Evolutionary conservation across 441 rosid species (phyloP).

Genomic region (Hura crepitans): DNA sequence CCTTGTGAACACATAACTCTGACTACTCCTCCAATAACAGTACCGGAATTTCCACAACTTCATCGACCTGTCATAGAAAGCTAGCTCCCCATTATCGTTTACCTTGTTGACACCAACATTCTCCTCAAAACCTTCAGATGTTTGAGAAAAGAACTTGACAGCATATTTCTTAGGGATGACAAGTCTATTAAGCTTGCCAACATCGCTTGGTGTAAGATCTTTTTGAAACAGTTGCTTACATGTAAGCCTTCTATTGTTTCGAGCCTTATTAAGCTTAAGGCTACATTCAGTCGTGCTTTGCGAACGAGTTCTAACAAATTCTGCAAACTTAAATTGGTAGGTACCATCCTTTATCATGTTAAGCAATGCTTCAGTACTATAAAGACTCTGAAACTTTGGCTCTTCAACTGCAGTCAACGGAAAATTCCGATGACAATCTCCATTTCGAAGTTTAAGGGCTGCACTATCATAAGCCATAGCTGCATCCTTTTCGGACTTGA

Average conservation of each 20-base stretch:
- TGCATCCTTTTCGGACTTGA: constrained; percentile 50
- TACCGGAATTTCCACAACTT: constrained; percentile 75
- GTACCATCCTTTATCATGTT: constrained; percentile 74
- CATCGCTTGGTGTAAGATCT: constrained; percentile 69
- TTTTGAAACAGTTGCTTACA: constrained; percentile 49
- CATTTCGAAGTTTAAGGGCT: constrained; percentile 43
- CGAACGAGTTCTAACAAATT: constrained; percentile 32
- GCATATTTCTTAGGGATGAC: constrained; percentile 61
- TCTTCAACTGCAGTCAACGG: constrained; percentile 36
- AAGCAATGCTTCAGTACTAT: constrained; percentile 38
- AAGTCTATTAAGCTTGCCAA: constrained; percentile 65
- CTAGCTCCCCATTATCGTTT: constrained; percentile 45
- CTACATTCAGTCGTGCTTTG: too few species aligned
- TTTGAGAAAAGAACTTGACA: constrained; percentile 39
- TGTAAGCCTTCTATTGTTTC: constrained; percentile 22
- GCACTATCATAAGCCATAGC: constrained; percentile 73
- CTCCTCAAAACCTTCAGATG: constrained; percentile 25
- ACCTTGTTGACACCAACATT: constrained; percentile 7
- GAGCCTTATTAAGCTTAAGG: too few species aligned
- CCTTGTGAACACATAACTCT: constrained; percentile 87
- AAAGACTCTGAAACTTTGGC: constrained; percentile 37
- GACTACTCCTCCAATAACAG: constrained; percentile 94
- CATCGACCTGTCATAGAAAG: constrained; percentile 55
- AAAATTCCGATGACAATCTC: constrained; percentile 40
- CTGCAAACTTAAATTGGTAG: constrained; percentile 44